These are phyloP conservation scores for Batkoa obscura DNA, from an alignment of 371 early-diverging fungal genomes.

Conservation along the genomic window DNA sequence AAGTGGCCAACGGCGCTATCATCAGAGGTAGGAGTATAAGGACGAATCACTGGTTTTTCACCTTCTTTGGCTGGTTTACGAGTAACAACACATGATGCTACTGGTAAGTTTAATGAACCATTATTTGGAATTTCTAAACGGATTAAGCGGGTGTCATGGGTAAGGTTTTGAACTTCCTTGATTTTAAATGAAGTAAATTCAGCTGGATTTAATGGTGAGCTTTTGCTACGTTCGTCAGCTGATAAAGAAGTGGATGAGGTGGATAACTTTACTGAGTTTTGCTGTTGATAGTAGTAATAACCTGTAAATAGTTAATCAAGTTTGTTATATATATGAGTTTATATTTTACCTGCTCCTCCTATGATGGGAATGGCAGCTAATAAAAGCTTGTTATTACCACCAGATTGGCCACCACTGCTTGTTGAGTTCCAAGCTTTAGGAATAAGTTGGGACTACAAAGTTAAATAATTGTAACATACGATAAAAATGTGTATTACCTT, in stretches of 20 bases:
- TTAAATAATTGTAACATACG: no score
- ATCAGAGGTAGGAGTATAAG: conserved; percentile 76
- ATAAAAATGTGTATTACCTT: no score
- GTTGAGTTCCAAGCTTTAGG: background rate
- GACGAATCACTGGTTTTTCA: conserved; percentile 55
- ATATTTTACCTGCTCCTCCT: background rate
- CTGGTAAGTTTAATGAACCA: conserved; percentile 43
- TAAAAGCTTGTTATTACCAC: background rate
- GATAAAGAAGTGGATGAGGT: background rate
- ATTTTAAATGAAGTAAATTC: conserved; percentile 54
- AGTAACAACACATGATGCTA: conserved; percentile 66
- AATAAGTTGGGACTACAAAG: no score
- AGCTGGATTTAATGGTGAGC: conserved; percentile 22
- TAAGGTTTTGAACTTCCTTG: conserved; percentile 31
- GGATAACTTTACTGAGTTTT: background rate
- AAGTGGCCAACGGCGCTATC: conserved; percentile 52
- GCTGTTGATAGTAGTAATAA: background rate
- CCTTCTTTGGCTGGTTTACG: conserved; percentile 37
- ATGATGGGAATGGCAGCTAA: background rate
- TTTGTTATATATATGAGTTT: background rate
- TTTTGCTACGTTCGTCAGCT: conserved; percentile 7
- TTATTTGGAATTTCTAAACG: conserved; percentile 58
- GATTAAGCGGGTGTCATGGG: conserved; percentile 58
- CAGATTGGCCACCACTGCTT: background rate
- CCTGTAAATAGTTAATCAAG: background rate